Conservation (phyloP, 1,284 basidiomycete genomes). For the Mycosarcoma maydis region DNA sequence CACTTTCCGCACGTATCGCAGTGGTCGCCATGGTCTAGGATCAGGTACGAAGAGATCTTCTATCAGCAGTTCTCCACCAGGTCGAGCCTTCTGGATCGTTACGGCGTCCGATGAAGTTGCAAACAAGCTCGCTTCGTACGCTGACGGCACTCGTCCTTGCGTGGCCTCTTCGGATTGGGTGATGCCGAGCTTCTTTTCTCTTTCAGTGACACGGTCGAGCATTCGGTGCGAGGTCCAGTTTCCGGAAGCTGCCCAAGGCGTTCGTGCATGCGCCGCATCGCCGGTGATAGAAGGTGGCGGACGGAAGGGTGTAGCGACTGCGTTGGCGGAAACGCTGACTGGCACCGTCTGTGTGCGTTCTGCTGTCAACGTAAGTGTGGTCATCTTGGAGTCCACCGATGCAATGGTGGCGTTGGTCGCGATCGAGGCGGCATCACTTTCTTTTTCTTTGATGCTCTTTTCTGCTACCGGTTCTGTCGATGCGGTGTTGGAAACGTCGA, state of each 20-base stretch:
- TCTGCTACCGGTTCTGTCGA: background rate
- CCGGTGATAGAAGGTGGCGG: conserved; percentile 37
- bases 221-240: conserved; percentile 36
- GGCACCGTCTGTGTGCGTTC: conserved; percentile 29
- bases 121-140: conserved; percentile 35
- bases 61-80: conserved; percentile 26
- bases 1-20: conserved; percentile 60
- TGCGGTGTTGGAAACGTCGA: conserved; percentile 8
- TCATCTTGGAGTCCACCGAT: conserved; percentile 42
- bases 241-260: conserved; percentile 32
- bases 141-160: conserved; percentile 41
- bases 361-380: conserved; percentile 20
- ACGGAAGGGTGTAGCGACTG: conserved; percentile 22
- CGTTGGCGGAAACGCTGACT: conserved; percentile 28
- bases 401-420: conserved; percentile 21
- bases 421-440: conserved; percentile 29
- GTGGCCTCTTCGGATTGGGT: conserved; percentile 47
- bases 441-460: background rate
- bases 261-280: conserved; percentile 16
- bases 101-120: conserved; percentile 16
- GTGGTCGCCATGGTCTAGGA: conserved; percentile 57
- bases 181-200: conserved; percentile 47
- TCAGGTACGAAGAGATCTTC: conserved; percentile 60
- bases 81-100: conserved; percentile 20
- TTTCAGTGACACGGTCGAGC: conserved; percentile 42